Evolutionary conservation across 768 basidiomycete species (phyloP), one percentile per base, ranked within the genome.

Genomic region (Boletus subcaerulescens): DNA sequence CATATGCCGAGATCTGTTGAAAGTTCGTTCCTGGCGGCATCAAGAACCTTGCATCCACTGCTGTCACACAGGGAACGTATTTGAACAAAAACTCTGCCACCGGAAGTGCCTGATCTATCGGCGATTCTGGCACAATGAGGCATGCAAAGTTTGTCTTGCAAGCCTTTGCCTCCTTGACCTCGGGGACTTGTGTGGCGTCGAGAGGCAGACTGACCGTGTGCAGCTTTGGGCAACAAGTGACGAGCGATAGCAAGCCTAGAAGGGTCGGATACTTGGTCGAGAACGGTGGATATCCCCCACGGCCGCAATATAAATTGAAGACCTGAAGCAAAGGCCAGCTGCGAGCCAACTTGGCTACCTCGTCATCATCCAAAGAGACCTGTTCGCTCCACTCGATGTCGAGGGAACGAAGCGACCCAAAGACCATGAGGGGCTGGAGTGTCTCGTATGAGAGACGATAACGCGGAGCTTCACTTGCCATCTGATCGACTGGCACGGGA

Each of bases 151-250:
- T 2, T 5, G 51, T 52, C 14, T 48, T 14, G 9, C 40, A 33
- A 5, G 46, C 17, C 5, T 41, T 29, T 22, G 33, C 17, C 2
- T 43, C 53, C 14, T 49, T 7, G 20, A 36, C 24, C 38, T 18
- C 29, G 17, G 59, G 62, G 5, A 64, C 42, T 5, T 61, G 4
- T 36, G 48, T 48, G 10, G 59, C 62, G 15, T 64, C 63, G 17
- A 64, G 33, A 4, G 54, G 42, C 0, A 61, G 38, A 20, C 20
- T 35, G 45, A 61, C 14, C 4, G 15, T 29, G 5, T 17, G 1
- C 18, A 65, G 29, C 2, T 40, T 13, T 1, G 45, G 49, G 18
- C 46, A 61, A 1, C 26, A 15, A 1, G 41, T 17, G 33, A 50
- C 38, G 40, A 64, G 44, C 7, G 33, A 18, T 9, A 63, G 22